Base-by-base conservation (phyloP, 805 yeast species). In the Wickerhamomyces xylosicus region DNA sequence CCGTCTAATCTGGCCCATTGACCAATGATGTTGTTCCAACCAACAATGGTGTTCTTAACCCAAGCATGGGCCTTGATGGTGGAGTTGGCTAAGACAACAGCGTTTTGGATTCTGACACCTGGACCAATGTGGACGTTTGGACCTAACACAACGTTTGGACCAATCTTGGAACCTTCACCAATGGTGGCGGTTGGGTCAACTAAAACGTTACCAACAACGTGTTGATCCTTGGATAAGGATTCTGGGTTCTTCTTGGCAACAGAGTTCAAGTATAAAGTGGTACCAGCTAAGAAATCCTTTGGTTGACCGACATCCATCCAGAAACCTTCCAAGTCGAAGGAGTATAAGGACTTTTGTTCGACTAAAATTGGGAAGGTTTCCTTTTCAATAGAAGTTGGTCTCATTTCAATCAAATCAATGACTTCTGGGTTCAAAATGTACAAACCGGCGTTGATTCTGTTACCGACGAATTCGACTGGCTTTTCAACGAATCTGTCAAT, bases 281-380 rank as follows among this genome's bases (percentile, higher is more conserved):
- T 85, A 66, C 99, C 99, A 44, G 95, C 79, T 50, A 92, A 69
- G 80, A 87, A 92, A 69, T 92, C 99, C 78, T 90, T 92, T 76
- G 99, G 99, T 74, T 92, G 99, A 67, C 99, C 99, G 53, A 92
- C 97, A 67, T 92, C 99, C 98, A 92, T 92, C 99, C 99, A 92
- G 85, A 79, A 92, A 51, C 98, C 97, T 73, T 92, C 97, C 60
- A 92, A 78, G 67, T 92, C 99, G 59, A 85, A 92, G 40, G 97
- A 89, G 75, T 80, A 92, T 57, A 92, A 75, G 45, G 81, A 74
- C 60, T 82, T 87, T 61, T 81, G 70, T 67, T 85, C 94, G 50
- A 94, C 97, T 56, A 92, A 77, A 57, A 72, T 69, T 57, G 99
- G 99, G 96, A 92, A 92, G 53, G 97, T 89, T 76, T 92, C 99